These are phyloP conservation scores for Fusarium cyanostomum DNA, from an alignment of 2,329 filamentous ascomycete genomes.

Conservation along the genomic window DNA sequence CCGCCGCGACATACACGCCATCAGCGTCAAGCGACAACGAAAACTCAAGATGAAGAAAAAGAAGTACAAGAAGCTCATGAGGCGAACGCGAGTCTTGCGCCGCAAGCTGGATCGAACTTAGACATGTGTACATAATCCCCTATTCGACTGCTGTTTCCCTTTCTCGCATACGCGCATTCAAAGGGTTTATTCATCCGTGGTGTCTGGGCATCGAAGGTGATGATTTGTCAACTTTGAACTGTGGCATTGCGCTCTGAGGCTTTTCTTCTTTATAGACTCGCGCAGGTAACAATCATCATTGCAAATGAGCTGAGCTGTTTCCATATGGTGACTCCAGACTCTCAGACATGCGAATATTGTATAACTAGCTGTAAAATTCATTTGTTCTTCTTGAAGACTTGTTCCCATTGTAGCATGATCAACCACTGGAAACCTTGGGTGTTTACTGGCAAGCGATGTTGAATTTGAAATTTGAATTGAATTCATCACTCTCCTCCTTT, in stretches of 20 bases:
- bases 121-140: constrained; percentile 42
- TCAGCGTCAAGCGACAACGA: constrained; percentile 91
- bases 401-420: background rate
- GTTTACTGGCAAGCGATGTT: too few species aligned
- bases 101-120: constrained; percentile 80
- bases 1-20: constrained; percentile 73
- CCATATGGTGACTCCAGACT: constrained; percentile 27
- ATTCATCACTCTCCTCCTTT: too few species aligned
- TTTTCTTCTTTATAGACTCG: constrained; percentile 48
- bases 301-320: constrained; percentile 37
- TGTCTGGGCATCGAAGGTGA: constrained; percentile 47
- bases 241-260: constrained; percentile 44
- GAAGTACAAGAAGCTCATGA: constrained; percentile 99
- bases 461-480: too few species aligned
- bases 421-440: too few species aligned
- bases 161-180: constrained; percentile 35
- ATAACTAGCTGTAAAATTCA: constrained; percentile 42
- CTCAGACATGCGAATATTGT: constrained; percentile 32
- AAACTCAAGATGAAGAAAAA: constrained; percentile 99
- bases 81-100: constrained; percentile 85
- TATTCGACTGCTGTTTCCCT: constrained; percentile 34
- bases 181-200: constrained; percentile 39
- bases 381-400: constrained; percentile 9
- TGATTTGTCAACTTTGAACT: constrained; percentile 39
- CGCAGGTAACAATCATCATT: constrained; percentile 47